Conservation (phyloP, 148 eudicot genomes). For the Rhododendron vialii region DNA sequence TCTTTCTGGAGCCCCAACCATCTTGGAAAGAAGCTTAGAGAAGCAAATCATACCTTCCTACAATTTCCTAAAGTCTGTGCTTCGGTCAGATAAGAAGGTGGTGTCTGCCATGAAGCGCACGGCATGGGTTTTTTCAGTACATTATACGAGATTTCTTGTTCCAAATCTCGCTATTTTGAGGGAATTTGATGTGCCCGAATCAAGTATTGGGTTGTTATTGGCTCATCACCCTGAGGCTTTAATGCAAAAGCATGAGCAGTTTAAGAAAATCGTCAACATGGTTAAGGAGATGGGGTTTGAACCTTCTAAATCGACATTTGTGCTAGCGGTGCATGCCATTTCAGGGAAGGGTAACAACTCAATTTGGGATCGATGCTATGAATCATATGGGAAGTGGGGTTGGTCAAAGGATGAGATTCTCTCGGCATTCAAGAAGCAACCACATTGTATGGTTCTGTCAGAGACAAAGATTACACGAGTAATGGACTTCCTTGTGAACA, state of each 20-base stretch:
- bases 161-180: not conserved
- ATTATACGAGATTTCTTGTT: not conserved
- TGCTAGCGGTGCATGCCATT: not conserved
- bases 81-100: not conserved
- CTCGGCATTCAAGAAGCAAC: not conserved
- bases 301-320: not conserved
- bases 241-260: not conserved
- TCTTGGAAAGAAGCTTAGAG: not conserved
- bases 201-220: not conserved
- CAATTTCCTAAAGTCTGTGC: not conserved
- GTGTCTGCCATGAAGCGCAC: not conserved
- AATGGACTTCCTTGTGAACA: conserved; percentile 1
- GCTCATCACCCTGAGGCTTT: not conserved
- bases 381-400: not conserved
- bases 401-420: not conserved
- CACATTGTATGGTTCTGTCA: not conserved
- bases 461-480: not conserved
- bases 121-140: not conserved
- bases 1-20: not conserved
- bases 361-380: not conserved
- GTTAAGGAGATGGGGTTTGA: not conserved
- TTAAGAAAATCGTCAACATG: not conserved
- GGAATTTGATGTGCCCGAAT: not conserved
- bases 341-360: not conserved
- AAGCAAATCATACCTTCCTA: not conserved